phyloP scores from a whole-genome alignment of 495 filamentous ascomycete genomes.

The Lasiosphaeria hispida region DNA sequence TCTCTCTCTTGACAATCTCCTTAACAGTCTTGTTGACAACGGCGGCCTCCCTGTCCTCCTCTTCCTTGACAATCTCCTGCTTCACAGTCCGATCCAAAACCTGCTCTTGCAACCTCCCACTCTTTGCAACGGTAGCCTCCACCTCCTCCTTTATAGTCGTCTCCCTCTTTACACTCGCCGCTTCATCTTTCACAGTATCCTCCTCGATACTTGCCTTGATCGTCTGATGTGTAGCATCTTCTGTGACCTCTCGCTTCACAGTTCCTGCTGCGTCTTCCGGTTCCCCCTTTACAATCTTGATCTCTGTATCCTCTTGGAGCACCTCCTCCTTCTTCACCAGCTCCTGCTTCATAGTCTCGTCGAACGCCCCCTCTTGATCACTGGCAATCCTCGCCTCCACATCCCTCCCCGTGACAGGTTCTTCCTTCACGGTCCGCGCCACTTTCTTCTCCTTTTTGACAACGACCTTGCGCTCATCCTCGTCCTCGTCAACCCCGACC shows the following conservation, averaged over 20 bases:
- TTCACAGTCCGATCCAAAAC: not conserved
- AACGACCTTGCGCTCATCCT: not conserved
- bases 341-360: constrained; percentile 18
- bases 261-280: constrained; percentile 18
- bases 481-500: constrained; percentile 25
- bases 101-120: not conserved
- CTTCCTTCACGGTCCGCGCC: constrained; percentile 11
- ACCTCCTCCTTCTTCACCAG: constrained; percentile 22
- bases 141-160: constrained; percentile 21
- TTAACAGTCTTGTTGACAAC: constrained; percentile 10
- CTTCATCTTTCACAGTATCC: constrained; percentile 28
- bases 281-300: constrained; percentile 21
- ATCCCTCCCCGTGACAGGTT: constrained; percentile 31
- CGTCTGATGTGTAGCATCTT: too few species aligned
- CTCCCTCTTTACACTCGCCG: constrained; percentile 26
- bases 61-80: not conserved
- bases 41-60: constrained; percentile 13
- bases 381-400: constrained; percentile 25
- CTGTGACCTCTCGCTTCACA: too few species aligned
- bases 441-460: constrained; percentile 20
- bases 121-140: constrained; percentile 12
- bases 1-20: constrained; percentile 3
- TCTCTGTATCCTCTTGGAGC: constrained; percentile 26
- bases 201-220: too few species aligned
- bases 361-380: not conserved